Base-by-base conservation (phyloP, 2,329 filamentous ascomycete species). In the Aspergillus ibericus region DNA sequence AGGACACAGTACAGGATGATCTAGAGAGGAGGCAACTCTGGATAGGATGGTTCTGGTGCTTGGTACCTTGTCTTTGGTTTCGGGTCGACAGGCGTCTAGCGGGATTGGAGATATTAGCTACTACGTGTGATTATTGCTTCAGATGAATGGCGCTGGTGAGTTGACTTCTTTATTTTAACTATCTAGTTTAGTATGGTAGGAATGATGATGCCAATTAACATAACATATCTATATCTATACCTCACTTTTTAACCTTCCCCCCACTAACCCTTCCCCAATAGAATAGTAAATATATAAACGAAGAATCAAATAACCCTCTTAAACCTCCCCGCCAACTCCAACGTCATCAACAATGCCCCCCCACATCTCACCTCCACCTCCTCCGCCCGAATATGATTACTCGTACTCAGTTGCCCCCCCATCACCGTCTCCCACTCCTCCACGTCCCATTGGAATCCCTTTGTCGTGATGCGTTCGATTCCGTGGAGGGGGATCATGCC, bases 381-480 rank as follows among this genome's bases (percentile, higher is more conserved):
- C 4, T 85, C 81, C 51, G 82, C 80, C 4, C 83, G 84, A 25
- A 93, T 84, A 68, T 92, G 88, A 74, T 95, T 95, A 74, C 90
- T 95, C 58, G 91, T 93, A 72, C 90, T 93, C 59, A 93, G 70
- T 64, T 83, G 82, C 0, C 86, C 88, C 7, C 90, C 89, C 71
- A 95, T 89, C 68, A 84, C 81, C 0, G 90, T 96, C 64, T 83
- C 77, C 92, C 93, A 96, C 60, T 91, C 80, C 59, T 81, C 72
- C 1, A 99, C 90, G 75, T 99, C 92, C 95, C 95, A 99, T 72
- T 96, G 88, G 18, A 98, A 79, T 0, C 95, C 95, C 13, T 80
- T 77, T 0, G 91, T 96, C 7, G 86, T 88, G 66, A 99, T 92
- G n/a, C 82, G 75, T 48, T 90, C 88, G 3, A 88, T 85, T n/a